Evolutionary conservation across 2,329 filamentous ascomycete species (phyloP), one percentile per base, ranked within the genome.

Genomic region (Hypomyces rosellus): DNA sequence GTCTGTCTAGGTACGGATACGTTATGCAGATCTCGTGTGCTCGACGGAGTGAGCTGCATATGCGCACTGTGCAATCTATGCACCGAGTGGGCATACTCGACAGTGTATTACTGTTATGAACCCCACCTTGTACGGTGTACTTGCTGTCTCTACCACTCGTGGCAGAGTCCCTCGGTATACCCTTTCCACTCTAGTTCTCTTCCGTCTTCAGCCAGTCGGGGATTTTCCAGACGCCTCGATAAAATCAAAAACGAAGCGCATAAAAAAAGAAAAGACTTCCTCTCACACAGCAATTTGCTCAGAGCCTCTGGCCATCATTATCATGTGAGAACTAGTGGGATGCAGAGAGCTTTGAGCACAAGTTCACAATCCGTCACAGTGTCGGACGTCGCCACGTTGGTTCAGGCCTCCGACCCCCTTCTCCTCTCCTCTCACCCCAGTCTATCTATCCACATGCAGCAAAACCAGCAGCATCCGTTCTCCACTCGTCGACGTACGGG

Each of bases 1-100:
- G 13, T n/a, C n/a, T n/a, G n/a, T n/a, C n/a, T n/a, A 34, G 16
- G 47, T 44, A 34, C 33, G 42, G 20, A 5, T 20, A 20, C 44
- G 30, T 13, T 6, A 15, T 13, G 5, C 33, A 30, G 76, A 79
- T 59, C 65, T 70, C 44, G 69, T 72, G 51, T 60, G 59, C 2
- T 59, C 62, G 4, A 61, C 55, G 45, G n/a, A n/a, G 49, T 59
- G 44, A 50, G 57, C 3, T 18, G 20, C 40, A 18, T 20, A 18
- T 42, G 15, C 40, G 45, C 18, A 50, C 52, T 54, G 52, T 54
- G 46, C 52, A 36, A 47, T 52, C 43, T 33, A 46, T 46, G 47
- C 49, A 45, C 48, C 25, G 30, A 34, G 16, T 18, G 15, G 40
- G 18, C 2, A 14, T 14, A 42, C 9, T 16, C 7, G 13, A 42